Conservation (phyloP, 352 stramenopile species). For the Phytophthora lateralis region DNA sequence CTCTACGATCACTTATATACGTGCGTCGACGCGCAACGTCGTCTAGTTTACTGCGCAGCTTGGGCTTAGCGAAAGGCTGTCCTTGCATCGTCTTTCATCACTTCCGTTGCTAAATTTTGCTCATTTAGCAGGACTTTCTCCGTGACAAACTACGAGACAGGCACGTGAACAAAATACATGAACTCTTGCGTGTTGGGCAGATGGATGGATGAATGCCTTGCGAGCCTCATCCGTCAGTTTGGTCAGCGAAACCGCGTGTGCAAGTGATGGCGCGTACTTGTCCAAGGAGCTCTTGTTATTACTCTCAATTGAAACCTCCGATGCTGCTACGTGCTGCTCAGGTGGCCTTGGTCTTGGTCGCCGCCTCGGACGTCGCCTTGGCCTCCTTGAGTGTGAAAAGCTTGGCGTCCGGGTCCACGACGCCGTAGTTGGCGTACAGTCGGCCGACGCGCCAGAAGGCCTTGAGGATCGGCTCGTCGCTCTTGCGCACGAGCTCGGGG, state of each 20-base stretch:
- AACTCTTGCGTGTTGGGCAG: constrained; percentile 12
- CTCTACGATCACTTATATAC: constrained; percentile 8
- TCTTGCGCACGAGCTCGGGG: constrained; percentile 77
- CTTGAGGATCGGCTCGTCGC: constrained; percentile 65
- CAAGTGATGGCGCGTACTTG: constrained; percentile 5
- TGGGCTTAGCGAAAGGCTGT: constrained; percentile 10
- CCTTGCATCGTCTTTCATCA: constrained; percentile 10
- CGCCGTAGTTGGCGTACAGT: constrained; percentile 74
- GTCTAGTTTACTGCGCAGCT: constrained; percentile 20
- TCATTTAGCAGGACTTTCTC: background rate
- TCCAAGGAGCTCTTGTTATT: constrained; percentile 24
- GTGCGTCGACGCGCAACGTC: constrained; percentile 22
- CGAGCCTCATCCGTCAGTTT: too few relatives aligned
- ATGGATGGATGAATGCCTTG: constrained; percentile 10
- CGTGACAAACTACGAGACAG: too few relatives aligned
- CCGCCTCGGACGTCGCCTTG: constrained; percentile 33
- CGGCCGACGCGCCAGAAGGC: constrained; percentile 66
- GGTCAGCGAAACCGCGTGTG: constrained; percentile 8
- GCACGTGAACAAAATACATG: background rate
- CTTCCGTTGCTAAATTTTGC: constrained; percentile 2
- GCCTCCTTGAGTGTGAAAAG: constrained; percentile 76
- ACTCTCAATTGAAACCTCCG: constrained; percentile 17
- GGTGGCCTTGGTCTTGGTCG: constrained; percentile 39
- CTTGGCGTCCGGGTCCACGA: constrained; percentile 67
- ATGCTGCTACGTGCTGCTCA: constrained; percentile 9